Evolutionary conservation across 1,284 basidiomycete species (phyloP), one percentile per base, ranked within the genome.

Genomic region (Cryptococcus wingfieldii): DNA sequence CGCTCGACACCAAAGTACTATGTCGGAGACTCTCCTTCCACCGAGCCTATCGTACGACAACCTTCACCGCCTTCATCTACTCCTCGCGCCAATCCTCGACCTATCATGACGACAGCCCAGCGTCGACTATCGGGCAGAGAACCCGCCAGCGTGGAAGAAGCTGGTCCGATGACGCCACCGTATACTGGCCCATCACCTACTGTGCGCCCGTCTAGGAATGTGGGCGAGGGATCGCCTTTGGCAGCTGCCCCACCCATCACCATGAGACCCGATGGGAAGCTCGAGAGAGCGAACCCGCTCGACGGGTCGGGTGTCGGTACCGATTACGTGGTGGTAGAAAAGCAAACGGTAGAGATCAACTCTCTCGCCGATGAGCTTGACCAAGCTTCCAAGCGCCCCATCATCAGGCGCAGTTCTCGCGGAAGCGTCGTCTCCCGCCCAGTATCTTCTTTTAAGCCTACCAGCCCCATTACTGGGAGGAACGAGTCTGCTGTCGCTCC

Each of bases 261-360:
- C 3, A 64, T 69, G 64, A 28, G 45, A 1, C 58, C 41, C 18
- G 59, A 55, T 44, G 52, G 49, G 6, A 72, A 66, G 4, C 67
- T 68, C 27, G 70, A 69, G 48, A 66, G 69, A 47, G 68, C 65
- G 19, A 69, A 59, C 28, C 67, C 69, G 6, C 55, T 74, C 2
- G 72, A 69, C 4, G 61, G 61, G 2, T 69, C 68, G 28, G 62
- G 70, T 1, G 66, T 69, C 3, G 69, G 66, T 0, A 63, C 65
- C 19, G 81, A 82, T 50, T 83, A 82, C 62, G 81, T 83, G 5
- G 78, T 83, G 38, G 79, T 83, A 13, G 81, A 83, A 69, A 83
- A 82, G 70, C 71, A 79, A 37, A 80, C 79, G 2, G 80, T 83
- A 12, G 81, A 83, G 67, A 79, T 82, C 61, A 82, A 83, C 54